Evolutionary conservation across 2,329 filamentous ascomycete species (phyloP), one percentile per base, ranked within the genome.

Genomic region (Madurella mycetomatis): DNA sequence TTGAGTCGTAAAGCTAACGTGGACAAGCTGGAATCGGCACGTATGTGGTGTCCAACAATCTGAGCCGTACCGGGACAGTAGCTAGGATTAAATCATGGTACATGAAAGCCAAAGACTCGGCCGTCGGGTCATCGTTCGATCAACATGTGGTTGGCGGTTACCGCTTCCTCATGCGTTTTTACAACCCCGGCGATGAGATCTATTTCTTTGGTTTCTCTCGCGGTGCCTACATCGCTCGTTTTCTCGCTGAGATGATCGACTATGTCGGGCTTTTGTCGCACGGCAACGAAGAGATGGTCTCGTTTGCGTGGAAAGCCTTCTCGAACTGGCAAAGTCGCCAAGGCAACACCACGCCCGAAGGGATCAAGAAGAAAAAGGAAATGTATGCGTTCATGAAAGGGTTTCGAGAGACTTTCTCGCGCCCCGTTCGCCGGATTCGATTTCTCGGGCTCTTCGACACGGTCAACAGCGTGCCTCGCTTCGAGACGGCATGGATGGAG

Each of bases 61-160:
- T 86, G 42, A 80, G 79, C 1, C 80, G 82, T 60, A 86, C 80
- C 0, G 77, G 81, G 11, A 63, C 76, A 0, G 67, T 77, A 18
- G 79, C 82, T 7, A 78, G 82, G 13, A 63, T 88, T 53, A 79
- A 78, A 57, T 85, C 83, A 9, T 88, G 84, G 82, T 87, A 85
- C 64, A 71, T 78, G 42, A 88, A 89, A 62, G 84, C 86, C 56
- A 90, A 90, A 62, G 89, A 94, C 68, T 88, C 86, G 2, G 89
- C 88, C 9, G 71, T 95, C 56, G 90, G 90, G 1, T 87, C 86
- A 0, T 90, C 86, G 0, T 92, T 95, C 60, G 88, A 87, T 61
- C 80, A 90, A 53, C 89, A 94, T 70, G 89, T 94, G 11, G 88
- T 94, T 62, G 88, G 85, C 8, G 89, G 88, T 1, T 94, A 94